These are phyloP conservation scores for Ophiocytium majus DNA, from an alignment of 352 stramenopile genomes.

Conservation along the genomic window DNA sequence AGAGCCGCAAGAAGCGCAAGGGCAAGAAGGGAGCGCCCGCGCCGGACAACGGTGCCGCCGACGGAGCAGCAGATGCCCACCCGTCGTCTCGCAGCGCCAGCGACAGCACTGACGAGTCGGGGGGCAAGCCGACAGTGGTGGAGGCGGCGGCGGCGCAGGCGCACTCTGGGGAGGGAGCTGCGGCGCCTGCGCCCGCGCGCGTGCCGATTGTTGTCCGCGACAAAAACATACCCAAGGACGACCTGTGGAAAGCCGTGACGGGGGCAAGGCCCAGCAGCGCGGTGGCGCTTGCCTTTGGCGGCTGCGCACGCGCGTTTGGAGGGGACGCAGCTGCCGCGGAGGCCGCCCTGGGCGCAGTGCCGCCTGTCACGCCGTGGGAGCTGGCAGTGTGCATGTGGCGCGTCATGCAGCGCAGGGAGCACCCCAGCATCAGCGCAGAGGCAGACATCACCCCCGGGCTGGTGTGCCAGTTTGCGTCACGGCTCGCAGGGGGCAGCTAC, in stretches of 20 bases:
- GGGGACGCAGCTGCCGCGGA: not conserved
- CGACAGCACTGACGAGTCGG: too few species aligned
- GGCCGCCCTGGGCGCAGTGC: not conserved
- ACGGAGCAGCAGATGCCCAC: not conserved
- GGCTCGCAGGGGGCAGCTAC: not conserved
- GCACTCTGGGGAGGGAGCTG: too few species aligned
- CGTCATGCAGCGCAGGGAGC: not conserved
- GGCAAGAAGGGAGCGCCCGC: too few species aligned
- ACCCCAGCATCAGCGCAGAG: not conserved
- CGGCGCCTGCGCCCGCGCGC: not conserved
- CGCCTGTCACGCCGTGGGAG: not conserved
- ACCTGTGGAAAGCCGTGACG: not conserved
- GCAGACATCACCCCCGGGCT: not conserved
- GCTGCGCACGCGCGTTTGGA: not conserved
- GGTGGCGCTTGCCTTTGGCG: not conserved
- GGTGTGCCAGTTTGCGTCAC: constrained; percentile 15
- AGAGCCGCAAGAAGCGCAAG: not conserved
- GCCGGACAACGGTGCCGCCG: too few species aligned
- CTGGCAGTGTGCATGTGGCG: constrained; percentile 9
- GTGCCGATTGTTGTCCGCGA: not conserved
- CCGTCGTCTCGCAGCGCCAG: not conserved
- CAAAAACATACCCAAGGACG: constrained; percentile 3
- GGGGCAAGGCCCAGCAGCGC: not conserved
- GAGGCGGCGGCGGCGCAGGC: too few species aligned
- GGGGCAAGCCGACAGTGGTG: too few species aligned